Evolutionary conservation across 164 flowering plant species (phyloP).

Genomic region (Taxillus chinensis): DNA sequence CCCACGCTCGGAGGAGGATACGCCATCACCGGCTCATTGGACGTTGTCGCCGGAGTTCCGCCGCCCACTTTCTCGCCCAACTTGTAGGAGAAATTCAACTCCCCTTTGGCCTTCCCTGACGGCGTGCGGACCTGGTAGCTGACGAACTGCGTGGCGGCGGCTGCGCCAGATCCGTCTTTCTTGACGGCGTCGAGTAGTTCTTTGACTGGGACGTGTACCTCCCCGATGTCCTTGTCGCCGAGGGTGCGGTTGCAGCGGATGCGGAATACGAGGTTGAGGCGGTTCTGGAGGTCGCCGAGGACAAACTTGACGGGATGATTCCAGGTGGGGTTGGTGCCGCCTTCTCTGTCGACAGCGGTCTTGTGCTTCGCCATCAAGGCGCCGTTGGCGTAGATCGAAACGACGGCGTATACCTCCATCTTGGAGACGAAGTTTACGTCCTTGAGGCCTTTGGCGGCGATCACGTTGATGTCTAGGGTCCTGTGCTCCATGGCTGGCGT

Average conservation of each 20-base stretch:
- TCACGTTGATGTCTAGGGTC: constrained; percentile 24
- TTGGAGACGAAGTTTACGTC: constrained; percentile 31
- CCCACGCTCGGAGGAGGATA: constrained; percentile 24
- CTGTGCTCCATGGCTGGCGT: constrained; percentile 22
- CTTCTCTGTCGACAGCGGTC: constrained; percentile 19
- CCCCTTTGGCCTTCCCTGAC: constrained; percentile 50
- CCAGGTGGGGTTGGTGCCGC: constrained; percentile 49
- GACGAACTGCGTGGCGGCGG: constrained; percentile 13
- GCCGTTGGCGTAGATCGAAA: constrained; percentile 27
- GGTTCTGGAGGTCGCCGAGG: constrained; percentile 27
- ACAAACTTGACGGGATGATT: constrained; percentile 36
- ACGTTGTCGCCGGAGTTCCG: not conserved
- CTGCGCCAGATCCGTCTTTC: constrained; percentile 5
- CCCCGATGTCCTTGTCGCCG: constrained; percentile 53
- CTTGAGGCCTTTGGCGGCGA: constrained; percentile 31
- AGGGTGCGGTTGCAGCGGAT: constrained; percentile 32
- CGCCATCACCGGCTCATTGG: constrained; percentile 30
- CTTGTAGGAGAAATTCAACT: constrained; percentile 42
- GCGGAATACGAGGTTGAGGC: constrained; percentile 26
- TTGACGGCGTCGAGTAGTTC: constrained; percentile 33
- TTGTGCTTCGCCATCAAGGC: constrained; percentile 9
- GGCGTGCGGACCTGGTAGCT: constrained; percentile 48
- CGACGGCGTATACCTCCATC: constrained; percentile 45
- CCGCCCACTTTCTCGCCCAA: constrained; percentile 26
- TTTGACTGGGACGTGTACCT: constrained; percentile 47